Conservation (phyloP, 202 grass and related monocot genomes). For the Carex arenaria region DNA sequence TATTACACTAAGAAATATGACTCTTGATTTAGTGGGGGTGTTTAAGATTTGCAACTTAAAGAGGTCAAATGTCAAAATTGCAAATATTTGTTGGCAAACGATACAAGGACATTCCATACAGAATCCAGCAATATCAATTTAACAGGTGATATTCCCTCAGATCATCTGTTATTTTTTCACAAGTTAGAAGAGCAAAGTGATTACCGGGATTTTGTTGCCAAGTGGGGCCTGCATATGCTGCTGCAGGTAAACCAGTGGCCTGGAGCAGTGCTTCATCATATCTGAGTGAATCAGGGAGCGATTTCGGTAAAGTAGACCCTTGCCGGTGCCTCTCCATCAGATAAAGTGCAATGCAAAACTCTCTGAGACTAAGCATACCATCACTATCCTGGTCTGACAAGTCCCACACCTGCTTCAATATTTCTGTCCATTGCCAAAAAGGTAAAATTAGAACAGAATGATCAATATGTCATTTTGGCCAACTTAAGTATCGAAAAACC, state of each 20-base stretch:
- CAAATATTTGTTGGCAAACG: conserved; percentile 5
- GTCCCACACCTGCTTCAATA: conserved; percentile 98
- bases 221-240: conserved; percentile 57
- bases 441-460: conserved; percentile 17
- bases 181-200: conserved; percentile 20
- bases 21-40: not conserved
- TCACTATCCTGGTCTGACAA: conserved; percentile 99
- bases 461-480: not conserved
- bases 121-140: not conserved
- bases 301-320: conserved; percentile 63
- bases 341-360: conserved; percentile 96
- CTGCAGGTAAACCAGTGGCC: conserved; percentile 76
- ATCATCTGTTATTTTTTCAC: not conserved
- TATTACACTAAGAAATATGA: not conserved
- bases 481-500: not conserved
- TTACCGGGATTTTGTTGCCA: conserved; percentile 88
- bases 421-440: conserved; percentile 47
- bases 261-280: conserved; percentile 72
- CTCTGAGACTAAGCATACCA: conserved; percentile 98
- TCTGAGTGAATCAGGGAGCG: conserved; percentile 74
- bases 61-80: not conserved
- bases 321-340: conserved; percentile 92
- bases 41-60: not conserved
- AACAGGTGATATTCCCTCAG: not conserved
- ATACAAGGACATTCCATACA: conserved; percentile 14